A percentile compares a stretch with the other conserved stretches of the same genome.
Evolutionary conservation across 768 basidiomycete genomes (phyloP).

Genomic region (Russula vinacea): DNA sequence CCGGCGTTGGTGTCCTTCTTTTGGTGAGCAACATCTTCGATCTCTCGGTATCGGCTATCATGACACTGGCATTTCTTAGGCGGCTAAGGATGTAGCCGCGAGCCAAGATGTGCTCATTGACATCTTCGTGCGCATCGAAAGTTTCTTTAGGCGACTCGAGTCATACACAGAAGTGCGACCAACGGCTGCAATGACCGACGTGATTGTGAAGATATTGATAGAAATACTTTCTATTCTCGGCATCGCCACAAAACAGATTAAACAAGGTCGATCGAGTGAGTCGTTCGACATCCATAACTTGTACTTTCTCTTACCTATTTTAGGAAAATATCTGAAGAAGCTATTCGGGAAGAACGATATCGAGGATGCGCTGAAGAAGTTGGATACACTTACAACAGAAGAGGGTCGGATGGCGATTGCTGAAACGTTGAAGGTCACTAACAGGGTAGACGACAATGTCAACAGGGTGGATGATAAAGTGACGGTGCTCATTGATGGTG

Average conservation of each 20-base stretch:
- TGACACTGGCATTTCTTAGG: neutral
- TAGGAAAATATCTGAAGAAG: neutral
- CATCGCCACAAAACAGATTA: neutral
- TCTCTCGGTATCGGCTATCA: neutral
- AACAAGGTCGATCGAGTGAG: neutral
- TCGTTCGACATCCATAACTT: neutral
- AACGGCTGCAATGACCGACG: neutral
- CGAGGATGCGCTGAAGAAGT: neutral
- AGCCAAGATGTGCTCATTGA: too few relatives aligned
- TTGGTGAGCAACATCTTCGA: neutral
- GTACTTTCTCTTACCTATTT: neutral
- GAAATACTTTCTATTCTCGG: slow-evolving; percentile 6
- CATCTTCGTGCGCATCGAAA: neutral
- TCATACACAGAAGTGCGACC: neutral
- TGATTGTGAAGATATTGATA: neutral
- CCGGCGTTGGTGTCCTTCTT: slow-evolving; percentile 3
- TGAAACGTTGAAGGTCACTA: neutral
- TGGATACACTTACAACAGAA: slow-evolving; percentile 4
- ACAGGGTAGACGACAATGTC: neutral
- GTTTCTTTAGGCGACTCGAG: neutral
- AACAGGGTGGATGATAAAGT: neutral
- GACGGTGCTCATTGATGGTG: too few relatives aligned
- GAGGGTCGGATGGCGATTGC: neutral
- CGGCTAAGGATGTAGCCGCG: too few relatives aligned
- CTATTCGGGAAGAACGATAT: slow-evolving; percentile 9